Percentiles rank a stretch among this genome's conserved stretches.
Evolutionary conservation across 345 rosid genomes (phyloP).

Genomic region (Sisymbrium irio): DNA sequence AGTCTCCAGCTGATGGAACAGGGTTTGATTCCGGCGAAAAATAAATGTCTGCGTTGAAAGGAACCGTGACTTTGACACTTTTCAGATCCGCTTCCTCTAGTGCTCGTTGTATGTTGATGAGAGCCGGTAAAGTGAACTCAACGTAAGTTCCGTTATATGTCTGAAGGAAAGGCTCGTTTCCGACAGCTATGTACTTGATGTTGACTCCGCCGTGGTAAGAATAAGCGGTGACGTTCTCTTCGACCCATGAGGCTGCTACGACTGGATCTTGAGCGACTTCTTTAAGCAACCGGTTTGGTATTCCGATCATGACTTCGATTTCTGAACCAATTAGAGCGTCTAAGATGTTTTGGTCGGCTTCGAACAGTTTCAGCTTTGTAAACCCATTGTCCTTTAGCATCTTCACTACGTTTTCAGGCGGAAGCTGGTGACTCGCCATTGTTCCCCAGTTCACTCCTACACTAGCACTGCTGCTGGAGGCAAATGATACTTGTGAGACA

Average conservation of each 20-base stretch:
- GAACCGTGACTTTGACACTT: constrained; percentile 60
- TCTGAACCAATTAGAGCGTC: constrained; percentile 54
- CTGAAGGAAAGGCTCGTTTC: constrained; percentile 76
- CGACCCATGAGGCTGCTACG: constrained; percentile 71
- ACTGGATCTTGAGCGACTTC: constrained; percentile 45
- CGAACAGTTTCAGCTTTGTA: constrained; percentile 71
- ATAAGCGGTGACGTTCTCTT: constrained; percentile 65
- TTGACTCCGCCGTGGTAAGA: constrained; percentile 53
- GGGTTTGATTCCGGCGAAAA: constrained; percentile 49
- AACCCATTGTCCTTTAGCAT: constrained; percentile 60
- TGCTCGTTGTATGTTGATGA: constrained; percentile 65
- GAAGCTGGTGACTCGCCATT: constrained; percentile 61
- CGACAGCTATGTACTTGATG: constrained; percentile 78
- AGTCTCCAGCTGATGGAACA: constrained; percentile 70
- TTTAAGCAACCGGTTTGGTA: constrained; percentile 70
- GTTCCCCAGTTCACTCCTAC: constrained; percentile 84
- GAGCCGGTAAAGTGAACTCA: constrained; percentile 58
- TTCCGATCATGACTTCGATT: constrained; percentile 81
- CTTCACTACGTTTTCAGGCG: constrained; percentile 61
- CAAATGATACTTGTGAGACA: constrained; percentile 22
- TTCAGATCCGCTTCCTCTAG: constrained; percentile 49
- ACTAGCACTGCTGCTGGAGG: constrained; percentile 15
- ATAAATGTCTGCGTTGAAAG: constrained; percentile 76
- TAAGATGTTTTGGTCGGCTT: constrained; percentile 62
- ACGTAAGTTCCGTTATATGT: constrained; percentile 55